Percentiles rank a stretch among this genome's conserved stretches.
Conservation (phyloP, 371 early-diverging fungal species). For the Mortierella sp. region DNA sequence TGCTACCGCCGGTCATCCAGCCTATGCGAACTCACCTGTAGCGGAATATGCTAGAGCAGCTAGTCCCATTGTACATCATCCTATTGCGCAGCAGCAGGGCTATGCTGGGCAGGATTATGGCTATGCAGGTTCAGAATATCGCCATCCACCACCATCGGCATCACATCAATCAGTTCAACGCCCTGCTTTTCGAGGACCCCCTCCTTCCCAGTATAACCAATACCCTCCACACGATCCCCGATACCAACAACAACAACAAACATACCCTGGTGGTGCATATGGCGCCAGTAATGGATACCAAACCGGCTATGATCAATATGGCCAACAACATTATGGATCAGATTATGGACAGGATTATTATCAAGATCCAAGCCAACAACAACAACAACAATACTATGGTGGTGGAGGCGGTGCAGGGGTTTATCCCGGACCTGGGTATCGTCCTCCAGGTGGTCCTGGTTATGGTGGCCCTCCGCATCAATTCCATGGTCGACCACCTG, state of each 20-base stretch:
- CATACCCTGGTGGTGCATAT: slow-evolving; percentile 27
- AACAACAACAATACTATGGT: slow-evolving; percentile 39
- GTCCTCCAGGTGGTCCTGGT: slow-evolving; percentile 14
- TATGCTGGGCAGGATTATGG: slow-evolving; percentile 26
- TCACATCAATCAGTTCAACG: slow-evolving; percentile 14
- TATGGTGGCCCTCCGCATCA: slow-evolving; percentile 32
- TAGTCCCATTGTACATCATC: slow-evolving; percentile 12
- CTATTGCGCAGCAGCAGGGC: slow-evolving; percentile 16
- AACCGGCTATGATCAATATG: slow-evolving; percentile 48
- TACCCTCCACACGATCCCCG: slow-evolving; percentile 47
- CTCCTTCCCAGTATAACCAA: slow-evolving; percentile 39
- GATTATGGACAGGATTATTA: slow-evolving; percentile 49
- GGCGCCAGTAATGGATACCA: slow-evolving; percentile 40
- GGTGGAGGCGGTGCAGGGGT: too few species aligned
- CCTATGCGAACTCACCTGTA: slow-evolving; percentile 32
- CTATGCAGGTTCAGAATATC: slow-evolving; percentile 24
- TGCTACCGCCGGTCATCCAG: slow-evolving; percentile 28
- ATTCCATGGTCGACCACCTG: slow-evolving; percentile 18
- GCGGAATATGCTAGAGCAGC: neutral
- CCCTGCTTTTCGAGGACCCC: slow-evolving; percentile 31
- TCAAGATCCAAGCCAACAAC: slow-evolving; percentile 18
- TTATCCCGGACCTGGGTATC: slow-evolving; percentile 18
- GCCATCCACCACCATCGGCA: slow-evolving; percentile 1
- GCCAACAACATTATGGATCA: slow-evolving; percentile 42
- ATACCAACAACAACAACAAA: slow-evolving; percentile 29